A percentile compares a stretch with the other conserved stretches of the same genome.
Evolutionary conservation across 108 stramenopile genomes (phyloP).

Genomic region (Nitzschia palea): DNA sequence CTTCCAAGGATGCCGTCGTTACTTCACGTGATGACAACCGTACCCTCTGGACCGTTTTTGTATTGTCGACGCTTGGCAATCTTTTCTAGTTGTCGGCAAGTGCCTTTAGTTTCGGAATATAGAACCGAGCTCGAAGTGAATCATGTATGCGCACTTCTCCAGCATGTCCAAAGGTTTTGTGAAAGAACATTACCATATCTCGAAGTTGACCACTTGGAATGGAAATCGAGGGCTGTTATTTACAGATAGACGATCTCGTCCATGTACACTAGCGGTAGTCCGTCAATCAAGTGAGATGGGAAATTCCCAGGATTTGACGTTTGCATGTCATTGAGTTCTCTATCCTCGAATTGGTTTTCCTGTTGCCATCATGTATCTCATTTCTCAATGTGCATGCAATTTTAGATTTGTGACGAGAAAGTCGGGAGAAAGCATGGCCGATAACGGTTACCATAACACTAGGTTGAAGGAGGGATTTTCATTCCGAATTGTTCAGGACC

Average conservation of each 20-base stretch:
- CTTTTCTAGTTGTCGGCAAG: not conserved
- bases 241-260: not conserved
- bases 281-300: not conserved
- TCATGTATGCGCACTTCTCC: conserved; percentile 13
- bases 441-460: no score
- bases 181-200: conserved; percentile 33
- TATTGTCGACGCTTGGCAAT: conserved; percentile 18
- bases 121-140: conserved; percentile 8
- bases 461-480: no score
- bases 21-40: conserved; percentile 15
- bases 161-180: conserved; percentile 29
- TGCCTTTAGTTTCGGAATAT: not conserved
- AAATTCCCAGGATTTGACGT: not conserved
- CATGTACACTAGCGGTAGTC: conserved; percentile 1
- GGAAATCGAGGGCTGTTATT: conserved; percentile 20
- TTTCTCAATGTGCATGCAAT: conserved; percentile 10
- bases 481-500: no score
- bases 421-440: conserved; percentile 41
- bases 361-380: not conserved
- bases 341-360: conserved; percentile 17
- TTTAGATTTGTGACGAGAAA: conserved; percentile 11
- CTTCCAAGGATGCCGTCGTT: conserved; percentile 16
- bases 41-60: conserved; percentile 26
- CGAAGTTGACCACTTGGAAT: conserved; percentile 19
- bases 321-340: conserved; percentile 1